Percentiles rank a stretch among this genome's conserved stretches.
Conservation (phyloP, 345 rosid genomes). For the Aquilaria yunnanensis region DNA sequence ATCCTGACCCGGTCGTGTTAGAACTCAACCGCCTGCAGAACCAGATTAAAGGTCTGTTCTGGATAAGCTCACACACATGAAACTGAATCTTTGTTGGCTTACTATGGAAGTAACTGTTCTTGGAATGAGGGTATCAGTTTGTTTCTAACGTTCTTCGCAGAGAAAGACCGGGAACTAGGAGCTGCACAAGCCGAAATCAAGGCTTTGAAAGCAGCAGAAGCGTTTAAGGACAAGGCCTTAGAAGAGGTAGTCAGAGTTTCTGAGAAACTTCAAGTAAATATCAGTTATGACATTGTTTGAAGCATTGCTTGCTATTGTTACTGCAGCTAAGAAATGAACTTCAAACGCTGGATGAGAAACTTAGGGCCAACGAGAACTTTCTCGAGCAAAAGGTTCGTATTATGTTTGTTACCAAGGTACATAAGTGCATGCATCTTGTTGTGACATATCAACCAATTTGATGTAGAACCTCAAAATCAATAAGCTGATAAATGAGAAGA, state of each 20-base stretch:
- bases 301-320: neutral
- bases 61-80: too few relatives aligned
- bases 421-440: neutral
- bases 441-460: conserved; percentile 3
- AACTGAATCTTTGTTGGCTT: too few relatives aligned
- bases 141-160: conserved; percentile 21
- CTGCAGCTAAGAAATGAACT: conserved; percentile 52
- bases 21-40: conserved; percentile 64
- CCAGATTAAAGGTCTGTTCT: conserved; percentile 53
- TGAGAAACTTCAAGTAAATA: neutral
- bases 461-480: conserved; percentile 73
- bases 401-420: neutral
- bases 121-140: too few relatives aligned
- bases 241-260: conserved; percentile 42
- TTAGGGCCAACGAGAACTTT: conserved; percentile 40
- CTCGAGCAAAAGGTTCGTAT: conserved; percentile 56
- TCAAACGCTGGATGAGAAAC: conserved; percentile 46
- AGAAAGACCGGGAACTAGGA: conserved; percentile 48
- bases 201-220: conserved; percentile 60
- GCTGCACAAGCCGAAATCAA: conserved; percentile 56
- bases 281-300: neutral
- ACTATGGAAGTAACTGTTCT: too few relatives aligned
- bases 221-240: conserved; percentile 57
- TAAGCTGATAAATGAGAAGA: conserved; percentile 55
- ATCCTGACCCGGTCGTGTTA: conserved; percentile 56